Percentiles rank a stretch among this genome's conserved stretches.
Conservation (phyloP, 257 asterid species). For the Mitragyna speciosa region DNA sequence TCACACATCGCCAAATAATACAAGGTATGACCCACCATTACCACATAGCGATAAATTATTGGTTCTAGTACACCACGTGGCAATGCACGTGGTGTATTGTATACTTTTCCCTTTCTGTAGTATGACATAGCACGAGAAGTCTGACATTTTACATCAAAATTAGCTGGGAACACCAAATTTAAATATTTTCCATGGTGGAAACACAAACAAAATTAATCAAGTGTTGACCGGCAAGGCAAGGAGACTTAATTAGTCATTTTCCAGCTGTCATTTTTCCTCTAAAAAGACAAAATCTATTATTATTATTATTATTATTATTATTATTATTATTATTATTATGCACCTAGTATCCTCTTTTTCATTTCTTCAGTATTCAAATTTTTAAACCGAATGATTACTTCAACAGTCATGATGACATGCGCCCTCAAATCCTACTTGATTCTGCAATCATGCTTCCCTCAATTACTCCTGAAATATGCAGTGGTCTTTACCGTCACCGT, state of each 20-base stretch:
- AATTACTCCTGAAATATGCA: neutral
- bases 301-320: neutral
- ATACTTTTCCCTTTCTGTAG: too few relatives aligned
- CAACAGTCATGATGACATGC: constrained; percentile 14
- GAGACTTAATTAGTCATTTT: neutral
- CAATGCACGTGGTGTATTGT: too few relatives aligned
- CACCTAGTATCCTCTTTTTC: neutral
- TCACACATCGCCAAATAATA: too few relatives aligned
- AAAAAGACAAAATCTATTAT: neutral
- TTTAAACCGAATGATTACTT: constrained; percentile 20
- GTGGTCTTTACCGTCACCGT: neutral
- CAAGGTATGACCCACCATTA: too few relatives aligned
- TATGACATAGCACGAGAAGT: too few relatives aligned
- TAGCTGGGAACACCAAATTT: too few relatives aligned
- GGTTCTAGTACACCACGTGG: too few relatives aligned
- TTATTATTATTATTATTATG: neutral
- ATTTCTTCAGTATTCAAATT: neutral
- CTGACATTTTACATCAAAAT: too few relatives aligned
- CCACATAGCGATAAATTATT: too few relatives aligned
- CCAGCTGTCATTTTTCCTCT: too few relatives aligned
- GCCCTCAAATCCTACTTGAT: constrained; percentile 14
- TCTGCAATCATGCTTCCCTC: constrained; percentile 24
- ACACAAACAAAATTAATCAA: neutral
- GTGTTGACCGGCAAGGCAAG: neutral
- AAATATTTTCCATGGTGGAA: too few relatives aligned